Evolutionary conservation across 148 eudicot species (phyloP), one percentile per base, ranked within the genome.

Genomic region (Camellia lanceoleosa): DNA sequence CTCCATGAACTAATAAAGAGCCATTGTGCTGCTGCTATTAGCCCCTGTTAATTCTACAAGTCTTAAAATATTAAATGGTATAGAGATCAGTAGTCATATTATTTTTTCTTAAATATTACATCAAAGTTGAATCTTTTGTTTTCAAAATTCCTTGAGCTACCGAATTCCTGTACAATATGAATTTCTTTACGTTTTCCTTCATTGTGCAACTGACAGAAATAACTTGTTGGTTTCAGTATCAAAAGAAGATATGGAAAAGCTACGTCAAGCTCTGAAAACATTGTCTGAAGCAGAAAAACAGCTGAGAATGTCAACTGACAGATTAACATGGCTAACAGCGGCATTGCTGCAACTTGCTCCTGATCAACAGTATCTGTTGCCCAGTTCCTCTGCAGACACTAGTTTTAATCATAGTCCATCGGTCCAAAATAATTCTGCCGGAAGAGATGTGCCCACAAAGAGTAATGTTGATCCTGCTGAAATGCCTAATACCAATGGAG

Each of bases 281-380:
- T 85, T 96, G 8, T 96, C 99, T 51, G 97, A 93, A 86, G 95
- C 99, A 30, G 98, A 96, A 82, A 96, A 96, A 81, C 98, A 93
- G 90, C 89, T 95, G 80, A 86, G 99, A 85, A 76, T 83, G 83
- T 93, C 99, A 51, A 92, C 87, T 82, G 99, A 96, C 84, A 88
- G 87, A 85, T 72, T 92, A 71, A 96, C 98, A 12, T 93, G 98
- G 99, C 90, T 96, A 56, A 96, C 97, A 4, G 97, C 99, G 46
- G 98, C 97, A 55, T 79, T 93, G 74, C 90, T 96, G 82, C 99
- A 96, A 81, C 97, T 96, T 82, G 99, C 97, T 80, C 99, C 99
- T 41, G 95, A 96, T 77, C 93, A 87, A 77, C 94, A 92, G 83
- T 91, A 92, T 86, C 78, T 89, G 83, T 83, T 89, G 68, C 94